These are phyloP conservation scores for Stevia rebaudiana DNA, from an alignment of 140 eudicot species.

Conservation along the genomic window DNA sequence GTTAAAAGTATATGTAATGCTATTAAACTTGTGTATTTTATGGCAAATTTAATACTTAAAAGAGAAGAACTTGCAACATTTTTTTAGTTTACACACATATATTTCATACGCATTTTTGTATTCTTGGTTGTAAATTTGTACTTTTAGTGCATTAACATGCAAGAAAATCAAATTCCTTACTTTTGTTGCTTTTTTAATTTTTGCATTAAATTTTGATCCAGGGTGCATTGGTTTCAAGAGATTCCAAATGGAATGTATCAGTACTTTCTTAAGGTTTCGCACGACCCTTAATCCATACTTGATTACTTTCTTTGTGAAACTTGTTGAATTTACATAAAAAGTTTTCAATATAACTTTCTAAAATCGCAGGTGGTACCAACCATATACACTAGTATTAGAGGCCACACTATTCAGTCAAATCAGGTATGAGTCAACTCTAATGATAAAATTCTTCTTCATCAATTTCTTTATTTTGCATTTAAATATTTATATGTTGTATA, in stretches of 20 bases:
- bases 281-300: not conserved
- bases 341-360: not conserved
- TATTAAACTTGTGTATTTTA: not conserved
- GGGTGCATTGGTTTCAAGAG: slow-evolving; percentile 73
- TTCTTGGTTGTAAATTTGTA: not conserved
- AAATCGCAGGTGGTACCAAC: slow-evolving; percentile 85
- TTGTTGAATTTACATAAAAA: not conserved
- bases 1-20: not conserved
- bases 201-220: slow-evolving; percentile 19
- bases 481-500: not conserved
- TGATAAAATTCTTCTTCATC: slow-evolving; percentile 8
- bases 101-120: not conserved
- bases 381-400: slow-evolving; percentile 67
- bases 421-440: slow-evolving; percentile 47
- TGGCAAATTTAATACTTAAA: not conserved
- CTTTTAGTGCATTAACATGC: not conserved
- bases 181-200: slow-evolving; percentile 4
- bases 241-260: slow-evolving; percentile 67
- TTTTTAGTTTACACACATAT: not conserved
- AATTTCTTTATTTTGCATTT: not conserved
- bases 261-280: slow-evolving; percentile 72
- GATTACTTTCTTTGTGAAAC: not conserved
- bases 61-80: not conserved
- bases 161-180: not conserved
- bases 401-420: slow-evolving; percentile 72